These are phyloP conservation scores for Botrytis pseudocinerea DNA, from an alignment of 2,329 filamentous ascomycete genomes.

Conservation along the genomic window DNA sequence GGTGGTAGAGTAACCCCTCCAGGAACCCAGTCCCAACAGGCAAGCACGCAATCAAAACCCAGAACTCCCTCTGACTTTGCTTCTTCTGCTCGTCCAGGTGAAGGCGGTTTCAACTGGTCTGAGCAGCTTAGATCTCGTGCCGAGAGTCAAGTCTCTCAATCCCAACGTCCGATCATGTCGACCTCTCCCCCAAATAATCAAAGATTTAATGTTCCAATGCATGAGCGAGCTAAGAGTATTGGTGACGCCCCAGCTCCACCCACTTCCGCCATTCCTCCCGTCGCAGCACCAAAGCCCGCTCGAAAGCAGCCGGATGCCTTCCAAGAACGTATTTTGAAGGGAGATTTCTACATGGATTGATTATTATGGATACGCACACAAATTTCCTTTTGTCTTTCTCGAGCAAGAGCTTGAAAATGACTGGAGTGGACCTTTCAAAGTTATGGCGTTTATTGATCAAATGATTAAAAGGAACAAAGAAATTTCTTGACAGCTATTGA, in stretches of 20 bases:
- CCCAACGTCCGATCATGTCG: conserved; percentile 57
- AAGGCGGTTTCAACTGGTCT: conserved; percentile 88
- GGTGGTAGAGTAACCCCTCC: conserved; percentile 36
- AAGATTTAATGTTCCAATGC: conserved; percentile 42
- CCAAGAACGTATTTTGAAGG: conserved; percentile 95
- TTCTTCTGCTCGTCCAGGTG: conserved; percentile 71
- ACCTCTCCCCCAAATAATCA: conserved; percentile 49
- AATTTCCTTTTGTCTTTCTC: conserved; percentile 10
- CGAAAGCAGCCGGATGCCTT: conserved; percentile 82
- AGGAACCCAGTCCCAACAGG: conserved; percentile 45
- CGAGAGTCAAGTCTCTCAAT: conserved; percentile 68
- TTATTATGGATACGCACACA: background rate
- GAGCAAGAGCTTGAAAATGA: conserved; percentile 8
- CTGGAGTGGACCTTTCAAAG: background rate
- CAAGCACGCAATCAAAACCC: conserved; percentile 58
- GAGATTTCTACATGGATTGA: conserved; percentile 97
- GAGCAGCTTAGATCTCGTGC: conserved; percentile 92
- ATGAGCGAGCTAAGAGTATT: conserved; percentile 71
- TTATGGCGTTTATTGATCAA: background rate
- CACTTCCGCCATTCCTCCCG: conserved; percentile 45
- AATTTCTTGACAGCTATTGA: conserved; percentile 1
- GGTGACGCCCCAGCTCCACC: conserved; percentile 62
- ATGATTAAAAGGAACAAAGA: background rate
- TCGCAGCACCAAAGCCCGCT: conserved; percentile 44
- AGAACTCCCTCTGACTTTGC: conserved; percentile 66